Base-by-base conservation (phyloP, 768 basidiomycete genomes). In the Termitomyces sp. region DNA sequence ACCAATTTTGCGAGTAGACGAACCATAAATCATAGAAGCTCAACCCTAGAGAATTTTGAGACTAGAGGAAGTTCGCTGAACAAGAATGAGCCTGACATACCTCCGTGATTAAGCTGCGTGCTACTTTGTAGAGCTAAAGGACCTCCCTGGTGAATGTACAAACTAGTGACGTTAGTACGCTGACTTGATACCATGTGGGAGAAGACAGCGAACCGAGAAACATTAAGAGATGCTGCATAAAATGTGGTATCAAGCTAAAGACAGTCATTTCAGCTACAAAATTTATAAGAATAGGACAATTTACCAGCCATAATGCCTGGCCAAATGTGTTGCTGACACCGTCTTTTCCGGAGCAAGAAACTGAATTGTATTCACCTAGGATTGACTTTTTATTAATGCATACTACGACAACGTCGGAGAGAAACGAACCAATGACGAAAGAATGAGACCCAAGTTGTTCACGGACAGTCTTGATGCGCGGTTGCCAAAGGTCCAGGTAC, bases 71-170 rank as follows among this genome's bases (percentile, higher is more conserved):
- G 3, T 13, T 26, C 13, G 12, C 42, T 54, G 24, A 33, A 46
- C 18, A 32, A 20, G 33, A 16, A 54, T 4, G 10, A 61, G 62
- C 58, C 66, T 12, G n/a, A 50, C 56, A 18, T 58, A 64, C 79
- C 80, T 40, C 78, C 79, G 44, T 80, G 78, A 57, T 82, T 81
- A 10, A 80, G 67, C 55, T 81, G 79, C 2, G 75, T 76, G 44
- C 73, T 71, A 56, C 80, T 80, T 61, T 82, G 81, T 16, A 81
- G 64, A 5, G 79, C 77, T 26, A 80, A 71, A 3, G 80, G 80
- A 1, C 78, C 80, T 8, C 81, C 81, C 70, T 82, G 80, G 58
- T 83, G 81, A n/a, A 79, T 72, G 54, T 80, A 81, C 48, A 83
- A 52, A 33, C 80, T 81, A 42, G 14, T 36, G 13, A 59, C 18